These are phyloP conservation scores for Tremellales sp. DNA, from an alignment of 1,284 basidiomycete species.

Conservation along the genomic window DNA sequence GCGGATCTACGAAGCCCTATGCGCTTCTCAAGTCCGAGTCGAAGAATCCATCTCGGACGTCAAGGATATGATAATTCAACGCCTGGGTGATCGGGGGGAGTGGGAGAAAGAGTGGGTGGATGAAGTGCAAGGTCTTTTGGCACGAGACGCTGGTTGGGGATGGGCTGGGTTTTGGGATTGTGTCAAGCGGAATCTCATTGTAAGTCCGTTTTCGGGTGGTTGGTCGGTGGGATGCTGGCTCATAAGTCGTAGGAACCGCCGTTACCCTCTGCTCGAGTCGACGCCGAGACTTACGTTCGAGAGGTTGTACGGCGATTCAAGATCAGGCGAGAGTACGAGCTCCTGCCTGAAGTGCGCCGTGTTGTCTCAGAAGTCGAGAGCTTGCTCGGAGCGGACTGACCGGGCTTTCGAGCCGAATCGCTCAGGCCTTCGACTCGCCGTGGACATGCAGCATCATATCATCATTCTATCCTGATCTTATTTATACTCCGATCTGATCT, in stretches of 20 bases:
- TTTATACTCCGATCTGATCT: too few relatives aligned
- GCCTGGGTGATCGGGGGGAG: conserved; percentile 11
- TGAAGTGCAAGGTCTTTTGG: conserved; percentile 49
- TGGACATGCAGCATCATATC: too few relatives aligned
- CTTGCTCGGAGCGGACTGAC: too few relatives aligned
- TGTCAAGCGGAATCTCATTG: conserved; percentile 32
- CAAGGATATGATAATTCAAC: conserved; percentile 43
- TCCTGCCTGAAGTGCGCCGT: conserved; percentile 17
- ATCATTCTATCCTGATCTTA: too few relatives aligned
- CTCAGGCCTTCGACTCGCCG: too few relatives aligned
- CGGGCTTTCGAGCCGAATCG: too few relatives aligned
- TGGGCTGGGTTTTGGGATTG: conserved; percentile 47
- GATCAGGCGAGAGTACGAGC: conserved; percentile 22
- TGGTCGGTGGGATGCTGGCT: too few relatives aligned
- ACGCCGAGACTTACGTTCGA: conserved; percentile 19
- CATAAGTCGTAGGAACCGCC: neutral
- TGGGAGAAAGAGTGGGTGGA: conserved; percentile 52
- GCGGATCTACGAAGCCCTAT: conserved; percentile 50
- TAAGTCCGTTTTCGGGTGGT: too few relatives aligned
- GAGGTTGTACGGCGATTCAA: conserved; percentile 25
- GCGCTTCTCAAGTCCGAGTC: conserved; percentile 43
- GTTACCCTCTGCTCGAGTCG: neutral
- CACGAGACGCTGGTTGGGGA: conserved; percentile 52
- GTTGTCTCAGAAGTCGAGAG: conserved; percentile 23
- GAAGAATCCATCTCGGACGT: conserved; percentile 52